Percentiles rank a stretch among this genome's conserved stretches.
Conservation (phyloP, 2,329 filamentous ascomycete genomes). For the Fusarium lyarnte region DNA sequence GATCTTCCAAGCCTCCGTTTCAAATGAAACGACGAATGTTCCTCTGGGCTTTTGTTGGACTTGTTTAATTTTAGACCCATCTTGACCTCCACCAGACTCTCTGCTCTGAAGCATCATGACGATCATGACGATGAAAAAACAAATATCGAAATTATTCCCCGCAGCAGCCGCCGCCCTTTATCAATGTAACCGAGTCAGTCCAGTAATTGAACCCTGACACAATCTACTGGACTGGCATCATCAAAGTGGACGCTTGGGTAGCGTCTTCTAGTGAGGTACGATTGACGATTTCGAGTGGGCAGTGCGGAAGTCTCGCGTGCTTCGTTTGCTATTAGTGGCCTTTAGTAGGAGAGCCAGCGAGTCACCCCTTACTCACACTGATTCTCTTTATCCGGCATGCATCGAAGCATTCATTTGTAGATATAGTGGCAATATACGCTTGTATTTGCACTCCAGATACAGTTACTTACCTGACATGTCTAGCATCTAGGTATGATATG, state of each 20-base stretch:
- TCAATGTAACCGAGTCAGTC: slow-evolving; percentile 16
- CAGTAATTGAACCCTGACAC: slow-evolving; percentile 5
- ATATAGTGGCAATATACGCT: background rate
- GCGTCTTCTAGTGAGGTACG: slow-evolving; percentile 22
- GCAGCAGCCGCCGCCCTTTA: slow-evolving; percentile 23
- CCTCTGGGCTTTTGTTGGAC: background rate
- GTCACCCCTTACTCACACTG: slow-evolving; percentile 25
- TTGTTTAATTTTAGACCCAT: slow-evolving; percentile 2
- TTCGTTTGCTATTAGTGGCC: slow-evolving; percentile 30
- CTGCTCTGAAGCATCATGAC: background rate
- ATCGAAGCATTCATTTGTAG: background rate
- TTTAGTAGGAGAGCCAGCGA: slow-evolving; percentile 21
- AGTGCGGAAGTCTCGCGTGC: slow-evolving; percentile 16
- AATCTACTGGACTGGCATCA: slow-evolving; percentile 8
- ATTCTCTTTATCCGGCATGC: slow-evolving; percentile 4
- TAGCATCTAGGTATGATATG: background rate
- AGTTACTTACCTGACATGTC: background rate
- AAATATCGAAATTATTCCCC: slow-evolving; percentile 21
- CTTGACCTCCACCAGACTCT: background rate
- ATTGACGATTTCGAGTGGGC: slow-evolving; percentile 26
- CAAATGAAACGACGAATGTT: slow-evolving; percentile 11
- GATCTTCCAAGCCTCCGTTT: slow-evolving; percentile 12
- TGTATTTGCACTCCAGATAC: background rate
- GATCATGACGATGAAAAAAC: slow-evolving; percentile 15
- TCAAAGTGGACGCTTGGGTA: slow-evolving; percentile 31